A percentile compares a stretch with the other conserved stretches of the same genome.
These are phyloP conservation scores for Brettanomyces naardenensis DNA, from an alignment of 805 yeast species.

Conservation along the genomic window DNA sequence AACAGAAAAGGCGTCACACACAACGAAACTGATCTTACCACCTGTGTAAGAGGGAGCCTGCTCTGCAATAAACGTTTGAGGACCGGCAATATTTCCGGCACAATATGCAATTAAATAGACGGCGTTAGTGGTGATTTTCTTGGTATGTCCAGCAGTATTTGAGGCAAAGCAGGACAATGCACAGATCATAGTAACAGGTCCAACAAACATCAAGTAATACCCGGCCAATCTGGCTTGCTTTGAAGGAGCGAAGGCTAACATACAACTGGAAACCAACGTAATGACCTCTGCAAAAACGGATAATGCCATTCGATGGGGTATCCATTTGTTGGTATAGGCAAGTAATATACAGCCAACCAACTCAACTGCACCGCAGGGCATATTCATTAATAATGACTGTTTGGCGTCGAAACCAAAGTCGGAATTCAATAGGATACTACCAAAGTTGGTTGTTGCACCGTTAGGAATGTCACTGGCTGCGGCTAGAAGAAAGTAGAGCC, in stretches of 20 bases:
- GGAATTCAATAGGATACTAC: slow-evolving; percentile 29
- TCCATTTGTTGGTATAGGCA: slow-evolving; percentile 13
- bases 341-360: slow-evolving; percentile 24
- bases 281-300: slow-evolving; percentile 1
- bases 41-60: slow-evolving; percentile 53
- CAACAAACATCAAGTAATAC: slow-evolving; percentile 20
- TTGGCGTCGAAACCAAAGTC: slow-evolving; percentile 24
- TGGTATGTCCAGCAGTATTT: slow-evolving; percentile 67
- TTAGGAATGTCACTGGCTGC: slow-evolving; percentile 43
- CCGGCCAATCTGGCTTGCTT: slow-evolving; percentile 14
- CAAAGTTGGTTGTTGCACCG: slow-evolving; percentile 47
- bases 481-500: slow-evolving; percentile 38
- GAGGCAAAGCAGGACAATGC: slow-evolving; percentile 30
- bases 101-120: slow-evolving; percentile 57
- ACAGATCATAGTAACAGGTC: slow-evolving; percentile 22
- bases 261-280: slow-evolving; percentile 1
- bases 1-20: slow-evolving; percentile 19
- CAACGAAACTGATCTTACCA: slow-evolving; percentile 40
- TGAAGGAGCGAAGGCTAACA: slow-evolving; percentile 1
- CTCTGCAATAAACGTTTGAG: slow-evolving; percentile 53
- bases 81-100: slow-evolving; percentile 64
- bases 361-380: slow-evolving; percentile 31
- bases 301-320: slow-evolving; percentile 5
- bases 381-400: slow-evolving; percentile 15
- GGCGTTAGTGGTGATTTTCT: slow-evolving; percentile 54